Base-by-base conservation (phyloP, 768 basidiomycete species). In the Suillus variegatus region DNA sequence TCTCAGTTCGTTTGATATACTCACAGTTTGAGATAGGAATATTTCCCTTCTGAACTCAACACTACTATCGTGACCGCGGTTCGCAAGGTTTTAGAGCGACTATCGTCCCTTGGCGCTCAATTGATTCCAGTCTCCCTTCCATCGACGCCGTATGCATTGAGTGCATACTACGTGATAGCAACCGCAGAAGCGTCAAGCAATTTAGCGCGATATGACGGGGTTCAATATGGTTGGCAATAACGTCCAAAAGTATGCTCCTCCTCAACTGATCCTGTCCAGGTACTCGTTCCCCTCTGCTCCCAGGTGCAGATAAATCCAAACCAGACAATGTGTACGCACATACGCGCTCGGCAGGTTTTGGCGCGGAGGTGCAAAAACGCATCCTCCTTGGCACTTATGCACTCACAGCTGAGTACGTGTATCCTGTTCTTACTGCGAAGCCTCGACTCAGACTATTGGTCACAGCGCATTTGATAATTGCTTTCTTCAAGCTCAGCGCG, bases 91-190 rank as follows among this genome's bases (percentile, higher is more conserved):
- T 74, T 93, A 46, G 66, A 71, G 0, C 62, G 71, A 13, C 80
- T 91, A 20, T 61, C 69, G 68, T 47, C 73, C 0, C 79, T 79
- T 1, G 95, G 95, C 1, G 94, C 93, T 0, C 79, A 79, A 1
- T 70, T 97, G 38, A 76, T 87, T 1, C 84, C 94, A 0, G 88
- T 98, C 0, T 90, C 90, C 10, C 80, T 98, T 13, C 92, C 94
- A 0, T 77, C 80, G 3, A 86, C 87, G 0, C 76, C 74, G 2
- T 91, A 91, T 71, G 93, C 94, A 0, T 82, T 99, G 6, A 94
- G 94, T 63, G 92, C 95, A 14, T 99, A 99, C 80, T 99, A 98
- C 72, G 93, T 97, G n/a, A 84, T 99, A 18, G 92, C 97, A 1
- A 92, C 89, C 66, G 95, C 97, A 0, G 97, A 98, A 73, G 96